Base-by-base conservation (phyloP, 2,329 filamentous ascomycete species). In the Aspergillus pseudoglaucus region DNA sequence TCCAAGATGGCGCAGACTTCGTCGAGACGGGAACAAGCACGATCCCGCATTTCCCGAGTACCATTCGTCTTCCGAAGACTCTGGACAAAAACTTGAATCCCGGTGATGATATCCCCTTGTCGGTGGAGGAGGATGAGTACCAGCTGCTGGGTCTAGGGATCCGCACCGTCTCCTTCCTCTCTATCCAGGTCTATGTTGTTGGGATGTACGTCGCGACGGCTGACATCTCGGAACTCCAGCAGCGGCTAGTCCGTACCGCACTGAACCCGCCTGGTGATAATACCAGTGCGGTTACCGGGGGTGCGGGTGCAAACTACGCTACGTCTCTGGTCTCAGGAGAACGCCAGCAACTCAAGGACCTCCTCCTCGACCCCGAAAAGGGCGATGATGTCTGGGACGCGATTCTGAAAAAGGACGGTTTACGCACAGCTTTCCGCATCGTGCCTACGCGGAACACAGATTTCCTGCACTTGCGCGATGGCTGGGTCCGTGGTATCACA, bases 391-490 rank as follows among this genome's bases (percentile, higher is more conserved):
- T 88, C 30, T 96, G 90, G 90, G 77, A 83, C 39, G 72, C 78
- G 12, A 75, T 95, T 2, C 71, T 97, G 22, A 74, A 75, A 49
- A 74, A 83, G 0, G 76, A 81, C 3, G 78, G 82, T 0, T 81
- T 91, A n/a, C 77, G 89, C 47, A 91, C 84, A 22, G 80, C 84
- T 0, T 83, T 95, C 71, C 81, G 91, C 41, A 85, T 98, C 53
- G 83, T 91, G 2, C 93, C 93, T 0, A 90, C 89, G n/a, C 79
- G 89, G 33, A 90, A 94, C 68, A 98, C 93, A 15, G 90, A 97
- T 68, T 97, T 96, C 69, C 82, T 85, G 55, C 93, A 98, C 67
- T 70, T 98, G 53, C 82, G 91, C 37, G 93, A 98, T 63, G 93
- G 88, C 1, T 94, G 90, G 74, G 88, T 96, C 50, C 81, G 90